These are phyloP conservation scores for Kodamaea kaohsiungensis DNA, from an alignment of 805 yeast species.

Conservation along the genomic window DNA sequence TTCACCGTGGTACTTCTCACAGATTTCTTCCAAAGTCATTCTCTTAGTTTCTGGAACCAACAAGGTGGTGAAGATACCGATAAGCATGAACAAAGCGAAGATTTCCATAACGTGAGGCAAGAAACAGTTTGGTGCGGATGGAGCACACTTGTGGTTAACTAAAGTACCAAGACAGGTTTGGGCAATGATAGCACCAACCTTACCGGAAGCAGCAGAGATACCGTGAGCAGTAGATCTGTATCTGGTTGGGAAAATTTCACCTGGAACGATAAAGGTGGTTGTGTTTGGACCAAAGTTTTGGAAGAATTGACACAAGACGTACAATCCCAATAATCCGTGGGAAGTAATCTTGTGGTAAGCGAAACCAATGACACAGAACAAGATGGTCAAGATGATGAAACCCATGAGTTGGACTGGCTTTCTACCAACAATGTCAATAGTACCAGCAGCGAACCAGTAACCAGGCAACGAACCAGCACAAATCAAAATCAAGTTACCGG, in stretches of 20 bases:
- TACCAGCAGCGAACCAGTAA: slow-evolving; percentile 82
- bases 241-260: slow-evolving; percentile 92
- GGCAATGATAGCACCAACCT: slow-evolving; percentile 90
- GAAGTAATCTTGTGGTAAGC: slow-evolving; percentile 66
- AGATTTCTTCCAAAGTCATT: slow-evolving; percentile 81
- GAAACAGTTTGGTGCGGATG: slow-evolving; percentile 66
- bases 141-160: slow-evolving; percentile 74
- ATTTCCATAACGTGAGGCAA: slow-evolving; percentile 92
- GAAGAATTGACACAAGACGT: slow-evolving; percentile 83
- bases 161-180: slow-evolving; percentile 86
- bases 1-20: slow-evolving; percentile 84
- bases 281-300: slow-evolving; percentile 92
- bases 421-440: slow-evolving; percentile 81
- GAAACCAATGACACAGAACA: slow-evolving; percentile 82
- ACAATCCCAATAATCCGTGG: slow-evolving; percentile 71
- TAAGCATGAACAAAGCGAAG: slow-evolving; percentile 87
- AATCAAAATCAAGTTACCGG: slow-evolving; percentile 88
- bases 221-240: slow-evolving; percentile 96
- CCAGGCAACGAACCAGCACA: slow-evolving; percentile 97
- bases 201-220: slow-evolving; percentile 90
- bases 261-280: slow-evolving; percentile 88
- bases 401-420: slow-evolving; percentile 80
- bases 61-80: slow-evolving; percentile 66
- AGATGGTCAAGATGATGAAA: slow-evolving; percentile 65
- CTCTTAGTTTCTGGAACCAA: slow-evolving; percentile 90